A percentile compares a stretch with the other conserved stretches of the same genome.
Evolutionary conservation across 192 early-diverging fungal genomes (phyloP).

Genomic region (Phlyctochytrium planicorne): DNA sequence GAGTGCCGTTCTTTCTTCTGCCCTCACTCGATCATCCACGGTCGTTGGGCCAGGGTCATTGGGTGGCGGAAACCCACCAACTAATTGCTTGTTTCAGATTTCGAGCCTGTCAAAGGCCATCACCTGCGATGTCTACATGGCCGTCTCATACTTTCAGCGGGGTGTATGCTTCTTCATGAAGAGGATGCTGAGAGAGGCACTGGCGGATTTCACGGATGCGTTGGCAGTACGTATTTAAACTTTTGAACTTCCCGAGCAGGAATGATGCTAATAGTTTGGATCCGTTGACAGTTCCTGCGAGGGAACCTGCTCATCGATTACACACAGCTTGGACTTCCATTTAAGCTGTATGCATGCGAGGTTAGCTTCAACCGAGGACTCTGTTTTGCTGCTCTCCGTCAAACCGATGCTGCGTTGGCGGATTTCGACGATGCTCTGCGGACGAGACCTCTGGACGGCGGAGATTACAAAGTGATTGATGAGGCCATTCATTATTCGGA

Average conservation of each 20-base stretch:
- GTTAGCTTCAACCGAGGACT: constrained; percentile 89
- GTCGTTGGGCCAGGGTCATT: background rate
- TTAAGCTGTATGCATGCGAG: constrained; percentile 86
- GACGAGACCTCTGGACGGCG: constrained; percentile 8
- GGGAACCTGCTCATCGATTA: constrained; percentile 93
- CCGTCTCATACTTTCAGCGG: constrained; percentile 90
- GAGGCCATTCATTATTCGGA: constrained; percentile 41
- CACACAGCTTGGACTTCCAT: constrained; percentile 87
- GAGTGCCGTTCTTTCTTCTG: background rate
- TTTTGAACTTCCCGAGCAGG: too few relatives aligned
- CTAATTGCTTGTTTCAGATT: constrained; percentile 29
- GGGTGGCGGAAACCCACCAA: background rate
- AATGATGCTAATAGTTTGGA: too few relatives aligned
- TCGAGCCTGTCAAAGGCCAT: constrained; percentile 71
- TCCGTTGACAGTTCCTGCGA: constrained; percentile 31
- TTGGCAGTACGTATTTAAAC: constrained; percentile 53
- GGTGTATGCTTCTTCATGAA: constrained; percentile 79
- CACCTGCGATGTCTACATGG: constrained; percentile 81
- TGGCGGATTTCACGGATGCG: constrained; percentile 78
- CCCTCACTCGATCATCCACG: too few relatives aligned
- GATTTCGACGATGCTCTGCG: constrained; percentile 70
- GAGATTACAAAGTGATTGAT: constrained; percentile 29
- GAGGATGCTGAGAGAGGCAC: constrained; percentile 68
- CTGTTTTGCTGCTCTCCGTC: constrained; percentile 71
- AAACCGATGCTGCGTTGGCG: constrained; percentile 64